Percentiles rank a stretch among this genome's conserved stretches.
Evolutionary conservation across 164 flowering plant species (phyloP).

Genomic region (Chimonanthus praecox): DNA sequence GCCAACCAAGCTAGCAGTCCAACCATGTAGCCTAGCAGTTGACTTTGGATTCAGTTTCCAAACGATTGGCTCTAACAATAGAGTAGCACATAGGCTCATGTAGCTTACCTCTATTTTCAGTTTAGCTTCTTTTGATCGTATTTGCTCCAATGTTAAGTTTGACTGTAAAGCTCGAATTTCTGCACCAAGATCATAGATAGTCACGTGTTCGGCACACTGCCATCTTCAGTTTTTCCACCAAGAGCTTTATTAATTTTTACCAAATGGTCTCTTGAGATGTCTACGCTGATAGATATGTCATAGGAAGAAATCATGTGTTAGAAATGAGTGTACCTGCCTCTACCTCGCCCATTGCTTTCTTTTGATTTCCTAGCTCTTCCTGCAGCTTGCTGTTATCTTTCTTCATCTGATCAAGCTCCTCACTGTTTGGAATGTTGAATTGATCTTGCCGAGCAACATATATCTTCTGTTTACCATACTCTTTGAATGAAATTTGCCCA

Average conservation of each 20-base stretch:
- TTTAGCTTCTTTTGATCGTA: slow-evolving; percentile 46
- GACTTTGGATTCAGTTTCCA: neutral
- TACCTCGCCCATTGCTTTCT: slow-evolving; percentile 48
- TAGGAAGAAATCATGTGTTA: neutral
- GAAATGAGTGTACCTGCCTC: slow-evolving; percentile 56
- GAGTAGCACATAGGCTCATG: neutral
- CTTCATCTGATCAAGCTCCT: slow-evolving; percentile 83
- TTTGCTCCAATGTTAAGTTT: slow-evolving; percentile 76
- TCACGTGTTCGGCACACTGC: neutral
- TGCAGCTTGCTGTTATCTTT: slow-evolving; percentile 68
- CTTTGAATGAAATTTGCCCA: slow-evolving; percentile 41
- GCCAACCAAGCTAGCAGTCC: neutral
- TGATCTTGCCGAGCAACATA: slow-evolving; percentile 92
- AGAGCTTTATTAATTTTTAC: neutral
- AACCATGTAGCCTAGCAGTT: neutral
- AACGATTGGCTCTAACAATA: neutral
- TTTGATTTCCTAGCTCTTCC: slow-evolving; percentile 53
- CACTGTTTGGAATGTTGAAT: slow-evolving; percentile 74
- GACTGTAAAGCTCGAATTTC: slow-evolving; percentile 78
- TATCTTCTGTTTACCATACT: slow-evolving; percentile 95
- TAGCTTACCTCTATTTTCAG: slow-evolving; percentile 50
- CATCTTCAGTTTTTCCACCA: too few species aligned
- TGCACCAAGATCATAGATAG: slow-evolving; percentile 24
- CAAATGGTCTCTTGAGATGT: neutral
- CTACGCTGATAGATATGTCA: neutral